These are phyloP conservation scores for Pichia sp. DNA, from an alignment of 1,139 yeast genomes.

Conservation along the genomic window DNA sequence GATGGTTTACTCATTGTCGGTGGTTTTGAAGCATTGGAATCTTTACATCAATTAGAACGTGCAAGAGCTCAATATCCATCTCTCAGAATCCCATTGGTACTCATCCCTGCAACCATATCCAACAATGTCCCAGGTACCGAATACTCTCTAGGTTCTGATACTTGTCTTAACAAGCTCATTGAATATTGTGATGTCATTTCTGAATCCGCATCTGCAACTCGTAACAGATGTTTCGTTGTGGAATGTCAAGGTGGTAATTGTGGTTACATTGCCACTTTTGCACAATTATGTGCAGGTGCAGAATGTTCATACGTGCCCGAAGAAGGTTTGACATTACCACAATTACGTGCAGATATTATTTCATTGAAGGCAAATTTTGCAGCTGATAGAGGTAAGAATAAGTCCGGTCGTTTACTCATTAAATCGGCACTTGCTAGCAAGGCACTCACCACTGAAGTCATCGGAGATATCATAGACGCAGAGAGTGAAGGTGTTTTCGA, in stretches of 20 bases:
- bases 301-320: slow-evolving; percentile 75
- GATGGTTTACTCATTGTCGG: slow-evolving; percentile 73
- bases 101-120: slow-evolving; percentile 77
- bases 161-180: slow-evolving; percentile 68
- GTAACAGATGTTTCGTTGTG: slow-evolving; percentile 71
- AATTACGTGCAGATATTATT: slow-evolving; percentile 55
- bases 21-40: slow-evolving; percentile 72
- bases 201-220: slow-evolving; percentile 71
- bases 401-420: slow-evolving; percentile 75
- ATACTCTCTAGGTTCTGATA: slow-evolving; percentile 71
- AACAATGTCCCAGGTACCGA: slow-evolving; percentile 84
- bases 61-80: slow-evolving; percentile 62
- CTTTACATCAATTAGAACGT: slow-evolving; percentile 59
- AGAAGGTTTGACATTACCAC: slow-evolving; percentile 49
- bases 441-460: slow-evolving; percentile 71
- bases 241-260: slow-evolving; percentile 88
- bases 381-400: slow-evolving; percentile 52
- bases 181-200: slow-evolving; percentile 74
- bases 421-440: slow-evolving; percentile 82
- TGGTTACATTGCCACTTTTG: slow-evolving; percentile 68
- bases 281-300: slow-evolving; percentile 66
- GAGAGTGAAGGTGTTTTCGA: slow-evolving; percentile 75
- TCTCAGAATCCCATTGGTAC: slow-evolving; percentile 71
- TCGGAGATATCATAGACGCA: slow-evolving; percentile 76
- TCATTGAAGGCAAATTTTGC: slow-evolving; percentile 50